Conservation (phyloP, 495 filamentous ascomycete species). For the Xylaria castorea region DNA sequence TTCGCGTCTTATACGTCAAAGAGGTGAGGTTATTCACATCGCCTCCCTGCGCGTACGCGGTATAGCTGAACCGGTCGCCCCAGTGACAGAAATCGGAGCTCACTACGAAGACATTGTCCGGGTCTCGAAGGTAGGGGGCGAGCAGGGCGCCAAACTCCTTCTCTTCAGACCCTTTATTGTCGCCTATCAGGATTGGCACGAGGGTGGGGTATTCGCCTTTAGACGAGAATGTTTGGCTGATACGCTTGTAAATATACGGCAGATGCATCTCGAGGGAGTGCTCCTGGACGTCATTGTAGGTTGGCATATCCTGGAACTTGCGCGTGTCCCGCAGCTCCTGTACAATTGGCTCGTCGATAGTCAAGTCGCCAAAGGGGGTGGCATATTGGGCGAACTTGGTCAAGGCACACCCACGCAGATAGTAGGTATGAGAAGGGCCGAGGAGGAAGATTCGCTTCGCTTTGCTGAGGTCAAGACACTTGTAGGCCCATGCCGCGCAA, state of each 20-base stretch:
- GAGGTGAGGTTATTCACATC: conserved; percentile 33
- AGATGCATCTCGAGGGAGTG: conserved; percentile 98
- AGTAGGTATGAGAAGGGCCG: conserved; percentile 90
- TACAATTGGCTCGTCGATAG: conserved; percentile 73
- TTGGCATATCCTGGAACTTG: conserved; percentile 77
- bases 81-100: conserved; percentile 98
- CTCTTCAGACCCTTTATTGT: conserved; percentile 69
- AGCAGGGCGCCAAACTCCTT: conserved; percentile 71
- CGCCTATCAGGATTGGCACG: conserved; percentile 89
- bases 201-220: conserved; percentile 69
- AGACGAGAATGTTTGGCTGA: conserved; percentile 61
- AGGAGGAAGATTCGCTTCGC: conserved; percentile 93
- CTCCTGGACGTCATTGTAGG: conserved; percentile 77
- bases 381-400: conserved; percentile 76
- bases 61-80: conserved; percentile 87
- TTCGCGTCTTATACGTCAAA: conserved; percentile 29
- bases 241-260: conserved; percentile 89
- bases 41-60: conserved; percentile 71
- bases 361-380: conserved; percentile 84
- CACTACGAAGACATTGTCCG: conserved; percentile 81
- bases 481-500: conserved; percentile 95
- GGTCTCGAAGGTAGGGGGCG: conserved; percentile 80
- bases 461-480: conserved; percentile 77
- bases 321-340: conserved; percentile 65
- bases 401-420: conserved; percentile 78